These are phyloP conservation scores for Senecio squalidus DNA, from an alignment of 140 eudicot species.

Conservation along the genomic window DNA sequence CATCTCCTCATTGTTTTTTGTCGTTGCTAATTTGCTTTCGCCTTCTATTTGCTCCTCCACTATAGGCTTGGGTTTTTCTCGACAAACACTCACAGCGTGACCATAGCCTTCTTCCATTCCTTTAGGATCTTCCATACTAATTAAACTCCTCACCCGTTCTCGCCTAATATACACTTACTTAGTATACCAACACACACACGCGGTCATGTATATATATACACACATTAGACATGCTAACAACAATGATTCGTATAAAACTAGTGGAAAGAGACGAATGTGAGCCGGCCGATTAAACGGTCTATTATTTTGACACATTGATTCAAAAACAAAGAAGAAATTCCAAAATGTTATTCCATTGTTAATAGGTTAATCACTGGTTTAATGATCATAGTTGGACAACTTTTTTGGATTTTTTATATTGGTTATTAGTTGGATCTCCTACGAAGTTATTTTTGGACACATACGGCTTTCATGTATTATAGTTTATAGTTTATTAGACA, in stretches of 20 bases:
- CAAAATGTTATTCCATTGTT: constrained; percentile 23
- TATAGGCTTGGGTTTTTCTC: not conserved
- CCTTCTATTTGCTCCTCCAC: constrained; percentile 8
- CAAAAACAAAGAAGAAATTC: constrained; percentile 15
- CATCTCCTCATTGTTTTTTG: constrained; percentile 9
- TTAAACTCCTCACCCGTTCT: not conserved
- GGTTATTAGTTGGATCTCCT: not conserved
- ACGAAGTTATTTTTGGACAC: not conserved
- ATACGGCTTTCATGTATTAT: not conserved
- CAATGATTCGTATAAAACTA: not conserved
- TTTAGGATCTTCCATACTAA: constrained; percentile 51
- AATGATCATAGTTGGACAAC: constrained; percentile 9
- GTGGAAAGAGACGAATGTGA: constrained; percentile 6
- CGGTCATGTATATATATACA: not conserved
- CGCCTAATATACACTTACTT: not conserved
- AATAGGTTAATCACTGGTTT: constrained; percentile 9
- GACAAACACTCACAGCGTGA: not conserved
- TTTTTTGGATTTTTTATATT: constrained; percentile 2
- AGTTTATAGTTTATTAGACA: too few relatives aligned
- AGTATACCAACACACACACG: not conserved
- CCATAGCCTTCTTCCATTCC: constrained; percentile 59
- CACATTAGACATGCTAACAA: not conserved
- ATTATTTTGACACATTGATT: not conserved
- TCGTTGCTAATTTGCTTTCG: constrained; percentile 5
- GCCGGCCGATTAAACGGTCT: constrained; percentile 14